Evolutionary conservation across 805 yeast genomes (phyloP), one percentile per base, ranked within the genome.

Genomic region (Maudiozyma saulgeensis): DNA sequence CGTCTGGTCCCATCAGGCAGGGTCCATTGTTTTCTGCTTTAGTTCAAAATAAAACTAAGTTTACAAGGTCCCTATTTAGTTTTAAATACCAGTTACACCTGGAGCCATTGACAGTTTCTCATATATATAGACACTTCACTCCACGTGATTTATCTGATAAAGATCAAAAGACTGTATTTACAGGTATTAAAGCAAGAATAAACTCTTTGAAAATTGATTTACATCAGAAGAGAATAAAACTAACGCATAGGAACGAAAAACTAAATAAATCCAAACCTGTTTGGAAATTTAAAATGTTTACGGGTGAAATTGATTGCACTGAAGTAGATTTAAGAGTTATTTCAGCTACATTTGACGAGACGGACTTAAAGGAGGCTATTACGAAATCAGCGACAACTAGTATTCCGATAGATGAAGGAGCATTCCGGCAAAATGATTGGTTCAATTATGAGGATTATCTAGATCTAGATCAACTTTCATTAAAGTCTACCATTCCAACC

Each of bases 1-100:
- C 84, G 56, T 80, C 88, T 47, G 75, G 91, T 12, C 96, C 96
- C 0, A 74, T 87, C 23, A 72, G 91, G 48, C 73, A 76, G 44
- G 96, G 96, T 0, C 67, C 73, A 1, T 62, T 90, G 35, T 89
- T 87, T 66, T 76, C 78, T 0, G 77, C 74, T 23, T 49, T 64
- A 28, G 55, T 62, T 8, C 73, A 73, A 50, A 80, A 76, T 39
- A 59, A 63, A 6, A 73, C 71, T 41, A 81, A 80, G 56, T 82
- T 88, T 61, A 85, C 95, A 0, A 72, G 78, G 46, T 82, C 84
- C 56, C 68, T 87, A 42, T 79, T 75, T 55, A 81, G 95, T 1
- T 80, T 85, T 52, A 86, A 88, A 63, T 89, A 86, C 60, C 81
- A 79, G 52, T 74, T 89, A 51, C 74, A 75, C 44, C 63, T 90